Conservation (phyloP, 805 yeast genomes). For the Pichia insulana region DNA sequence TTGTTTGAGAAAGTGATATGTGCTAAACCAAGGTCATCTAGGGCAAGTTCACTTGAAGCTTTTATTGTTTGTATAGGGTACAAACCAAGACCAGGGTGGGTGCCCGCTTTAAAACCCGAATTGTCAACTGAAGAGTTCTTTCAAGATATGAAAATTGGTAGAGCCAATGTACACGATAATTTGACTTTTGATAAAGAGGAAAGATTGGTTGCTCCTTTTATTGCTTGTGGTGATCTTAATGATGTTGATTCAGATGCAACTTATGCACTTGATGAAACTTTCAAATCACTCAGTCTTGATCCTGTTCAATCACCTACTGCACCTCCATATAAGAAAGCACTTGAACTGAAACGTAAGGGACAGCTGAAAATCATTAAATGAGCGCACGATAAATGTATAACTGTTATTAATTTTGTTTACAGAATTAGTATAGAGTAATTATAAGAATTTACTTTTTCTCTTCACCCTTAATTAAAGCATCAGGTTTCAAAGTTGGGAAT, state of each 20-base stretch:
- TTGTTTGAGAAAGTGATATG: slow-evolving; percentile 83
- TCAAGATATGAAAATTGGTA: slow-evolving; percentile 51
- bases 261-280: slow-evolving; percentile 46
- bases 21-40: slow-evolving; percentile 91
- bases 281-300: slow-evolving; percentile 47
- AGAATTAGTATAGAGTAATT: not conserved
- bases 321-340: slow-evolving; percentile 90
- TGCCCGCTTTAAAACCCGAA: slow-evolving; percentile 45
- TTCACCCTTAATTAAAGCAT: slow-evolving; percentile 36
- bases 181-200: slow-evolving; percentile 49
- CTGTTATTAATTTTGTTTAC: not conserved
- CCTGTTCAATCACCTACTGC: slow-evolving; percentile 96
- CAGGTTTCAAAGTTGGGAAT: slow-evolving; percentile 99
- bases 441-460: slow-evolving; percentile 18
- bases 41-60: slow-evolving; percentile 91
- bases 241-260: slow-evolving; percentile 95
- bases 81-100: slow-evolving; percentile 77
- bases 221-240: slow-evolving; percentile 86
- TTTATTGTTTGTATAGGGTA: slow-evolving; percentile 89
- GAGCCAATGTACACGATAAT: slow-evolving; percentile 39
- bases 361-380: slow-evolving; percentile 28
- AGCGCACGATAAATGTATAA: not conserved
- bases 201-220: slow-evolving; percentile 76
- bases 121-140: slow-evolving; percentile 76
- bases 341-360: slow-evolving; percentile 79